These are phyloP conservation scores for Eimeria sp. DNA, from an alignment of 169 alveolate genomes.

Conservation along the genomic window DNA sequence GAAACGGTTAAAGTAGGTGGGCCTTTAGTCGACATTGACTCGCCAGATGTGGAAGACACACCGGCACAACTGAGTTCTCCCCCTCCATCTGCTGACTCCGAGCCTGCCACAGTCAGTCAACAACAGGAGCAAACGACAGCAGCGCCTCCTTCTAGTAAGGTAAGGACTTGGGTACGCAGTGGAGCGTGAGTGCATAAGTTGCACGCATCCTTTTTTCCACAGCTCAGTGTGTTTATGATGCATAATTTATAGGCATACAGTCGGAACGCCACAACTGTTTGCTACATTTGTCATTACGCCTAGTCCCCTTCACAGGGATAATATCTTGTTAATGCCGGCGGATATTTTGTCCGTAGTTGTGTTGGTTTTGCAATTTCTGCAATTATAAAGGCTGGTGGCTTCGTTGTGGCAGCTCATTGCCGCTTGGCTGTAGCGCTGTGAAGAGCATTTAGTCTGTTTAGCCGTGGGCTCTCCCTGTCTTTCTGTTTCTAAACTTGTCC, in stretches of 20 bases:
- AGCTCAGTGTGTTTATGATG: background rate
- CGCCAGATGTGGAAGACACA: slow-evolving; percentile 84
- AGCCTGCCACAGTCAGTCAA: background rate
- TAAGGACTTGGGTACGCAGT: background rate
- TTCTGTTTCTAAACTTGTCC: no score
- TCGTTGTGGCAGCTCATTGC: no score
- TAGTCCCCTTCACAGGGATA: no score
- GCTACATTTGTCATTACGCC: no score
- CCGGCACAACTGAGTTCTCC: background rate
- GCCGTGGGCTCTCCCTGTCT: background rate
- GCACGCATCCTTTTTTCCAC: background rate
- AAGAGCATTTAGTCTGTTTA: background rate
- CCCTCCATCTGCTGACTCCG: background rate
- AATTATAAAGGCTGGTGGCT: no score
- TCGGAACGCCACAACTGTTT: no score
- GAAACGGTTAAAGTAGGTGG: slow-evolving; percentile 90
- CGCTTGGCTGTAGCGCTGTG: background rate
- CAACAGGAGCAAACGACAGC: background rate
- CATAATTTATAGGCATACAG: no score
- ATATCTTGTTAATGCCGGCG: no score
- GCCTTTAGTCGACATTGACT: slow-evolving; percentile 91
- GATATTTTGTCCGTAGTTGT: no score
- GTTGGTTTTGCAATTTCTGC: no score
- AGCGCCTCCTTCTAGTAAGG: background rate
- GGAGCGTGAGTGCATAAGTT: background rate